Base-by-base conservation (phyloP, 2,329 filamentous ascomycete genomes). In the Aspergillus proliferans region DNA sequence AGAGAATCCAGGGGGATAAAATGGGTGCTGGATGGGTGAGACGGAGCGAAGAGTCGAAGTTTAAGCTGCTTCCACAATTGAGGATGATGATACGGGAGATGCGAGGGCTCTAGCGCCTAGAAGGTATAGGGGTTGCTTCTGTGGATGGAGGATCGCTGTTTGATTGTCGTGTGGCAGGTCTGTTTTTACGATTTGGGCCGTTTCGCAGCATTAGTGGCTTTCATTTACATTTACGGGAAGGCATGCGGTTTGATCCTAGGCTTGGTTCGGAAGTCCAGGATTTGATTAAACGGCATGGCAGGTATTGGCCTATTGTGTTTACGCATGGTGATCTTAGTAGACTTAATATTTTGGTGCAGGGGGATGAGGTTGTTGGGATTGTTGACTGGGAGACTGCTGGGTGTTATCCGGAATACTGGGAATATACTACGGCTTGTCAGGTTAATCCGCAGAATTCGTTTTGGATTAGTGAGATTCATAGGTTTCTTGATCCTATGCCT, bases 251-350 rank as follows among this genome's bases (percentile, higher is more conserved):
- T 47, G 56, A 68, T 58, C 36, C 57, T 34, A 47, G 48, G 3
- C 51, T 63, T 40, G 47, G 57, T 19, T 46, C 50, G 18, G 56
- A 61, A n/a, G 21, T 68, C 24, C 55, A 71, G 39, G 55, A 68
- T 6, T 54, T 73, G 10, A 68, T 71, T 15, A 59, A 49, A 34
- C 52, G 60, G 47, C 66, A 72, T 43, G 52, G 54, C 42, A 54
- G 56, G 6, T 26, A 51, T 30, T 69, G 62, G 63, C 58, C 57
- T 22, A 53, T 67, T 6, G 67, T 74, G 1, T 74, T 81, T 50
- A 76, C 76, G 1, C 77, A 81, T 62, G 71, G 71, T 3, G 78
- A 82, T 57, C 63, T 82, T 63, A 39, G 75, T 67, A 64, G 60
- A 8, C 57, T 64, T 3, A 67, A 69, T 36, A 63, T 67, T 34